Conservation (phyloP, 1,284 basidiomycete genomes). For the Cryptococcus hybrid region DNA sequence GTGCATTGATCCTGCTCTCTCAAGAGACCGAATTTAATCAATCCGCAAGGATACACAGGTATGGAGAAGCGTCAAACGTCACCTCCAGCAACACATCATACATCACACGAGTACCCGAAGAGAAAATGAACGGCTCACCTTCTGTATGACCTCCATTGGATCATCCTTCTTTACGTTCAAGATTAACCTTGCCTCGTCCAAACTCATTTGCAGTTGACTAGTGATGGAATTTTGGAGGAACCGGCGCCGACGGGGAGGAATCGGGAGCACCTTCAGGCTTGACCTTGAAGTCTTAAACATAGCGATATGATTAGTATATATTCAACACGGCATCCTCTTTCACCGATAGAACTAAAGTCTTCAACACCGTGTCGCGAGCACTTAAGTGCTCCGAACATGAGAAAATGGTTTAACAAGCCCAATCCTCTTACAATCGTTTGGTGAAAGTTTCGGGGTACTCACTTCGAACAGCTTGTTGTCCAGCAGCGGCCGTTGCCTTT, state of each 20-base stretch:
- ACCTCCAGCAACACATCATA: neutral
- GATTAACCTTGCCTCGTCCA: constrained; percentile 94
- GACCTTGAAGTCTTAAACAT: constrained; percentile 69
- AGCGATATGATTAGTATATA: too few species aligned
- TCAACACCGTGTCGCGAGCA: neutral
- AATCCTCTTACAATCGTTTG: neutral
- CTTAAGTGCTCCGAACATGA: too few species aligned
- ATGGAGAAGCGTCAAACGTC: neutral
- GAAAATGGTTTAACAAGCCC: neutral
- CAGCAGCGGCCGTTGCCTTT: constrained; percentile 87
- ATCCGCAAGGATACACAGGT: neutral
- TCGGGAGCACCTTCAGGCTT: constrained; percentile 56
- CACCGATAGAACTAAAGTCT: neutral
- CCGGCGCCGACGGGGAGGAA: constrained; percentile 28
- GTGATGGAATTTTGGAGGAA: constrained; percentile 40
- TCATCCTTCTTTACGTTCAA: constrained; percentile 83
- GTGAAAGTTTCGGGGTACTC: constrained; percentile 44
- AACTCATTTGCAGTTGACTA: constrained; percentile 83
- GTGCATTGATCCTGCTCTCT: neutral
- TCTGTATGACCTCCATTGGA: constrained; percentile 64
- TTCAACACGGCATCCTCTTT: too few species aligned
- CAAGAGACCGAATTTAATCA: neutral
- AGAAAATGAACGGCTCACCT: constrained; percentile 56
- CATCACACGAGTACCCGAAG: neutral
- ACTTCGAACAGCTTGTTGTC: constrained; percentile 91